Conservation (phyloP, 192 early-diverging fungal genomes). For the Linnemannia hyalina region DNA sequence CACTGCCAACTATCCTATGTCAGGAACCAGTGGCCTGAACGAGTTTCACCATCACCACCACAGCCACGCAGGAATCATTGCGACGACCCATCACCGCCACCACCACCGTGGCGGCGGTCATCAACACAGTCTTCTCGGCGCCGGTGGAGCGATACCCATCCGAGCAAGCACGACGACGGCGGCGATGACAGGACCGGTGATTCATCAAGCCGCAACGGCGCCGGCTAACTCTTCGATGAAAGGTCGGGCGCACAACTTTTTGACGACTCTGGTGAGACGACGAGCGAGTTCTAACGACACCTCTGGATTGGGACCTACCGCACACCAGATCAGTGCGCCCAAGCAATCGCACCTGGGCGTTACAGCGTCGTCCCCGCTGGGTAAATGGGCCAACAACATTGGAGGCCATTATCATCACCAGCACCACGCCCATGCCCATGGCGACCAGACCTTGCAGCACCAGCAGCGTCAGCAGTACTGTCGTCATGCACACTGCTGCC, state of each 20-base stretch:
- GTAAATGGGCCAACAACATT: constrained; percentile 10
- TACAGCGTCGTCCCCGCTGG: constrained; percentile 5
- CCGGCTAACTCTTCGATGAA: constrained; percentile 38
- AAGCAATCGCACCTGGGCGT: constrained; percentile 9
- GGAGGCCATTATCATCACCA: neutral
- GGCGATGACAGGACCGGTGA: neutral
- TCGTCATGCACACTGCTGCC: neutral
- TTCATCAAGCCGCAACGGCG: neutral
- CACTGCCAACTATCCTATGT: neutral
- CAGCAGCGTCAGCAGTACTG: constrained; percentile 1
- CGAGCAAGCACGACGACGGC: neutral
- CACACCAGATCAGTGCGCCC: neutral
- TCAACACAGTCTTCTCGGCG: neutral
- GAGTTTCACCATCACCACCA: constrained; percentile 3
- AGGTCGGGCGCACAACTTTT: constrained; percentile 43
- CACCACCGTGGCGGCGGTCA: neutral
- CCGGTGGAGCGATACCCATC: neutral
- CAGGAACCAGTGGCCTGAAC: neutral
- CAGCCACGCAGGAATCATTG: neutral
- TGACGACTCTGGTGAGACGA: constrained; percentile 38
- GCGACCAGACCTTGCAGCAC: neutral
- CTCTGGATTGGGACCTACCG: constrained; percentile 19
- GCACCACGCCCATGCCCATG: neutral
- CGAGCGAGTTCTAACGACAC: constrained; percentile 41
- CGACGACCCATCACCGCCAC: neutral